Conservation (phyloP, 192 early-diverging fungal genomes). For the Linnemannia zychae region DNA sequence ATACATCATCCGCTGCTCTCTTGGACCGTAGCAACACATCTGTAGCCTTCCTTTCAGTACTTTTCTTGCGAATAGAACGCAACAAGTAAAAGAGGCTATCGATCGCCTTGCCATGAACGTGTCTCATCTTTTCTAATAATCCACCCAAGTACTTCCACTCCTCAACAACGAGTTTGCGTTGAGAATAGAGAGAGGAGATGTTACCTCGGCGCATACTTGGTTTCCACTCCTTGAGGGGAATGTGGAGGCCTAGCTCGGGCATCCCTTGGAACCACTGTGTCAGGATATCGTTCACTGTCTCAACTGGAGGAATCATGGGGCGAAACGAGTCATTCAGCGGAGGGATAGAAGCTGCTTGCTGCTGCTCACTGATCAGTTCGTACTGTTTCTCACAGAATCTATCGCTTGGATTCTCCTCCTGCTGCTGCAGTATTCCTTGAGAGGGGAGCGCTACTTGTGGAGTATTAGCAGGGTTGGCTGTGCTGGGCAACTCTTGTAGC, state of each 20-base stretch:
- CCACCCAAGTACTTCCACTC: not conserved
- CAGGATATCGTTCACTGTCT: not conserved
- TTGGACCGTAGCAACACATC: not conserved
- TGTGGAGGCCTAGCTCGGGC: not conserved
- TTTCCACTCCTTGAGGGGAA: not conserved
- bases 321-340: no score
- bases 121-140: not conserved
- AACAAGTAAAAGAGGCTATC: not conserved
- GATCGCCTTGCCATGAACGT: not conserved
- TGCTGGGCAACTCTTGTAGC: no score
- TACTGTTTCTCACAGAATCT: no score
- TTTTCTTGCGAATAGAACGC: constrained; percentile 1
- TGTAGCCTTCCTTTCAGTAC: not conserved
- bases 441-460: no score
- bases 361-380: no score
- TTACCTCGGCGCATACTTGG: not conserved
- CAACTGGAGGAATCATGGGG: no score
- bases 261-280: constrained; percentile 1
- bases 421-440: no score
- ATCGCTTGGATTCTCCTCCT: no score
- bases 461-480: no score
- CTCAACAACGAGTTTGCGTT: constrained; percentile 7
- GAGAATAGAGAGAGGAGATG: not conserved
- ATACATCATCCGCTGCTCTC: no score
- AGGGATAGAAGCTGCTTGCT: no score